Evolutionary conservation across 2,329 filamentous ascomycete species (phyloP).

Genomic region (Sporothrix variecibatus): DNA sequence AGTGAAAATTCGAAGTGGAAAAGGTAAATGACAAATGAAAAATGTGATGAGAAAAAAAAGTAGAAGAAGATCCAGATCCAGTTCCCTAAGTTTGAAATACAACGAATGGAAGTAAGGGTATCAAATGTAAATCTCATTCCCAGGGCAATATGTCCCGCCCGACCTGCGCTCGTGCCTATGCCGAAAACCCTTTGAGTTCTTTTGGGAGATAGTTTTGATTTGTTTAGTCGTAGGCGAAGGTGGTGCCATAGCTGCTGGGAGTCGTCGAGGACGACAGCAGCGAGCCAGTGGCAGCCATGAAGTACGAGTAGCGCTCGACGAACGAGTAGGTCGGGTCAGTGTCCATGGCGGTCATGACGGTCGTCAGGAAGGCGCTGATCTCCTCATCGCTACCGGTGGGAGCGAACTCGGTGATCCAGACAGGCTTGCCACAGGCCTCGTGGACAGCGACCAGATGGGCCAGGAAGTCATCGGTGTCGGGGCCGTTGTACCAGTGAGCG

Average conservation of each 20-base stretch:
- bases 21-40: not conserved
- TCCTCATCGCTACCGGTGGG: slow-evolving; percentile 49
- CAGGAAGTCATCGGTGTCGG: slow-evolving; percentile 54
- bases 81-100: slow-evolving; percentile 27
- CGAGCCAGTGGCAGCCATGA: slow-evolving; percentile 49
- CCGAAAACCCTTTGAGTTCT: slow-evolving; percentile 21
- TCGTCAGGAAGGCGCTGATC: slow-evolving; percentile 51
- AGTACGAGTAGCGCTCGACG: slow-evolving; percentile 60
- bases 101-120: slow-evolving; percentile 31
- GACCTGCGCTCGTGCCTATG: slow-evolving; percentile 24
- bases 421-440: slow-evolving; percentile 50
- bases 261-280: slow-evolving; percentile 44
- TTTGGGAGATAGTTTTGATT: not conserved
- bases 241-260: slow-evolving; percentile 52
- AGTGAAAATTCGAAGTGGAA: slow-evolving; percentile 11
- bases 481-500: slow-evolving; percentile 64
- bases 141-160: slow-evolving; percentile 21
- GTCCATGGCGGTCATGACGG: slow-evolving; percentile 53
- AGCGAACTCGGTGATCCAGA: slow-evolving; percentile 69
- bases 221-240: slow-evolving; percentile 47
- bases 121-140: slow-evolving; percentile 27
- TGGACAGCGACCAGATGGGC: slow-evolving; percentile 53
- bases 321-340: slow-evolving; percentile 47
- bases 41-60: slow-evolving; percentile 16
- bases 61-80: slow-evolving; percentile 18